Conservation (phyloP, 2,329 filamentous ascomycete genomes). For the Aotearoamyces nothofagi region DNA sequence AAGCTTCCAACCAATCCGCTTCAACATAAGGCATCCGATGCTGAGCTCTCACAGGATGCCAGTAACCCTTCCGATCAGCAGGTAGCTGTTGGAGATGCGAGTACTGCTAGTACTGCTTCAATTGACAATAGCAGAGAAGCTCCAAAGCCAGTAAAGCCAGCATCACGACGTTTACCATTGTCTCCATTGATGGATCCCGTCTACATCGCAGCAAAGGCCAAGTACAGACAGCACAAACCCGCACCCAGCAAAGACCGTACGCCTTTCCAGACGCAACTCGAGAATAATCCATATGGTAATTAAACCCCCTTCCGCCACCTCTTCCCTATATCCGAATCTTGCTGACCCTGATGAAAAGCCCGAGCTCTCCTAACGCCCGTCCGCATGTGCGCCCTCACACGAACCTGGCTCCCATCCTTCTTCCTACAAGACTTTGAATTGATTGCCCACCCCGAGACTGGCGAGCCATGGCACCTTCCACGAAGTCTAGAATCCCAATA, state of each 20-base stretch:
- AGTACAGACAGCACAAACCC: slow-evolving; percentile 11
- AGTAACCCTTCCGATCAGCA: no score
- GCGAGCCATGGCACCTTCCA: slow-evolving; percentile 40
- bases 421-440: slow-evolving; percentile 49
- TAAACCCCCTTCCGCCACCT: no score
- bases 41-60: no score
- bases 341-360: no score
- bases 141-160: no score
- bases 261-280: slow-evolving; percentile 38
- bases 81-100: no score
- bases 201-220: slow-evolving; percentile 20
- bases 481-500: slow-evolving; percentile 18
- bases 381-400: slow-evolving; percentile 37
- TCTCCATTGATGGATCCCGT: slow-evolving; percentile 31
- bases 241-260: slow-evolving; percentile 23
- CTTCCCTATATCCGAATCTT: not conserved
- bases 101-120: no score
- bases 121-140: no score
- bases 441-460: slow-evolving; percentile 36
- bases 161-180: no score
- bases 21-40: no score
- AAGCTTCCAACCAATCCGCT: no score
- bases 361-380: slow-evolving; percentile 44
- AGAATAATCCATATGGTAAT: slow-evolving; percentile 49
- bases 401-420: slow-evolving; percentile 34